Conservation (phyloP, 176 grass and related monocot genomes). For the Aegilops speltoides region DNA sequence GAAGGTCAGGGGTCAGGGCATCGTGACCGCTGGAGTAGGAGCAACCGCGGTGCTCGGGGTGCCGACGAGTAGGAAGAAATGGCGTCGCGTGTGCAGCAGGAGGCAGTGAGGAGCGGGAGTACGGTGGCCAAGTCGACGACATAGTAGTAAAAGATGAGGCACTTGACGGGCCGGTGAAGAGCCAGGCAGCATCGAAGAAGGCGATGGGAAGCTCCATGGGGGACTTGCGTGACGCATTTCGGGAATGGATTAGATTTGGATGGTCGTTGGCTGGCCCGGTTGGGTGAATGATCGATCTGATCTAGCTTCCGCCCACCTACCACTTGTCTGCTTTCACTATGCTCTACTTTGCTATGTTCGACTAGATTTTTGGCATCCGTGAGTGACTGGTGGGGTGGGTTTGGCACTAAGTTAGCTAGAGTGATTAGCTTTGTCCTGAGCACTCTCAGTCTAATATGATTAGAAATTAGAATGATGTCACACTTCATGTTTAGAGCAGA, state of each 20-base stretch:
- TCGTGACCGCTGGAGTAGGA: not conserved
- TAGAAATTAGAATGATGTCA: too few species aligned
- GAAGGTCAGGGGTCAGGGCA: not conserved
- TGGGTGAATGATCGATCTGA: not conserved
- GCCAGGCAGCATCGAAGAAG: slow-evolving; percentile 33
- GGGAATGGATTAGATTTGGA: too few species aligned
- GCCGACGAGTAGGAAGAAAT: slow-evolving; percentile 25
- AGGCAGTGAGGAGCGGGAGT: slow-evolving; percentile 38
- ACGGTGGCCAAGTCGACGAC: not conserved
- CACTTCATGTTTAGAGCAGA: too few species aligned
- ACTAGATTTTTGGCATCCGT: not conserved
- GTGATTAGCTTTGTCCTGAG: too few species aligned
- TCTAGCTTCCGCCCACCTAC: too few species aligned
- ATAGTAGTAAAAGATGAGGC: slow-evolving; percentile 31
- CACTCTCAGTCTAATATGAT: too few species aligned
- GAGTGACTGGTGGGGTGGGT: not conserved
- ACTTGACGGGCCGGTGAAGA: slow-evolving; percentile 45
- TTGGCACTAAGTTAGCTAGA: not conserved
- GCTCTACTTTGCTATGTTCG: not conserved
- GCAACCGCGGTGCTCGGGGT: not conserved
- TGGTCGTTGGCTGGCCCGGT: not conserved
- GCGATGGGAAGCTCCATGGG: not conserved
- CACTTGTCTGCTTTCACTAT: too few species aligned
- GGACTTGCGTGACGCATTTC: too few species aligned
- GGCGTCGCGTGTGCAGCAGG: slow-evolving; percentile 15